Conservation (phyloP, 139 green algal genomes). For the Pleodorina starrii region DNA sequence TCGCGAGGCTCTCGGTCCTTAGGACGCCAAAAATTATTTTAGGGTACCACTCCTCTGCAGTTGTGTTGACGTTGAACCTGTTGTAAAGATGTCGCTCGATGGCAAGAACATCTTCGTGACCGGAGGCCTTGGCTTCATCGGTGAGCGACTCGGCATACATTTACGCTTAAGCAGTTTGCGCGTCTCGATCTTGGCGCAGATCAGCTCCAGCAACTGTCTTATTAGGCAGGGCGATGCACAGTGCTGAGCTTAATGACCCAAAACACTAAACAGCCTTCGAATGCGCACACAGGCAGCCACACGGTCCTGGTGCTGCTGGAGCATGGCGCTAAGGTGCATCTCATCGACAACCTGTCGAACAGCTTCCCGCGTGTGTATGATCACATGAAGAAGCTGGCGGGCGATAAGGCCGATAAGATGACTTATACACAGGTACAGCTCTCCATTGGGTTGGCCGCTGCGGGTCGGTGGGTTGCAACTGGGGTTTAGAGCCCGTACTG, state of each 20-base stretch:
- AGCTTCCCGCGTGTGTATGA: conserved; percentile 84
- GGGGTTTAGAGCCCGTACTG: no score
- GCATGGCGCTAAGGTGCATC: conserved; percentile 81
- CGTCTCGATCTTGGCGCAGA: background rate
- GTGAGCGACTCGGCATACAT: no score
- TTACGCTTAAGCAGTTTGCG: no score
- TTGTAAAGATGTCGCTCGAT: conserved; percentile 42
- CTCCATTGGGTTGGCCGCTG: no score
- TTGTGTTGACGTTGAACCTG: background rate
- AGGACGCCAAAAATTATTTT: conserved; percentile 1
- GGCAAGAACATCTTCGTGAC: conserved; percentile 85
- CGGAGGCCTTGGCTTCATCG: conserved; percentile 87
- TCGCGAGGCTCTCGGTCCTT: no score
- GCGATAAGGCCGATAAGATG: conserved; percentile 84
- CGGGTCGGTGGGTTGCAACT: no score
- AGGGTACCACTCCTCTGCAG: background rate
- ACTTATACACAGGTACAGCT: conserved; percentile 81
- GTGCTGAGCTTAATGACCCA: no score
- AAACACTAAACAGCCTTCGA: no score
- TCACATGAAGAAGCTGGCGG: conserved; percentile 91
- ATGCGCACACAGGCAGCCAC: conserved; percentile 82
- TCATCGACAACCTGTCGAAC: conserved; percentile 97
- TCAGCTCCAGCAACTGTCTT: background rate
- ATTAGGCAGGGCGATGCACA: no score
- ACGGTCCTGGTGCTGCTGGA: conserved; percentile 91